Conservation (phyloP, 1,284 basidiomycete species). For the Pseudozyma thailandica region DNA sequence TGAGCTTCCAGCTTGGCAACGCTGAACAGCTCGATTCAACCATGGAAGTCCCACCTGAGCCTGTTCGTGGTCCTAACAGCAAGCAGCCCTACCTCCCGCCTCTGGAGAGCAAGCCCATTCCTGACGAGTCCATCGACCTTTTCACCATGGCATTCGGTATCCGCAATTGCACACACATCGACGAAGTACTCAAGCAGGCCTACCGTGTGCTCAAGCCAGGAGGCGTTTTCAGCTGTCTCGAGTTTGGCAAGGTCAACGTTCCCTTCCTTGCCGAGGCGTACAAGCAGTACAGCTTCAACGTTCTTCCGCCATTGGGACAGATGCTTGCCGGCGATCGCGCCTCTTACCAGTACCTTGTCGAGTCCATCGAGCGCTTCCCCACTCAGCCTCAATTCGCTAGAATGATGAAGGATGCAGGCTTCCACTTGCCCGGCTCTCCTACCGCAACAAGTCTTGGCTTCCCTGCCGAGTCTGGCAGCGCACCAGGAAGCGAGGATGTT, state of each 20-base stretch:
- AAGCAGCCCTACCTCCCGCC: conserved; percentile 58
- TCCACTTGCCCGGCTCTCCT: conserved; percentile 65
- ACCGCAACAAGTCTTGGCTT: conserved; percentile 59
- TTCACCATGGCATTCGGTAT: conserved; percentile 99
- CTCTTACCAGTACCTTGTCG: conserved; percentile 92
- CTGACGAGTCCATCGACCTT: conserved; percentile 81
- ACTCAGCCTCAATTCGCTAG: conserved; percentile 86
- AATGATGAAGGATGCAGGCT: conserved; percentile 74
- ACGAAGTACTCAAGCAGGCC: conserved; percentile 87
- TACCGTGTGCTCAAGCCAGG: conserved; percentile 95
- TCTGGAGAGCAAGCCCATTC: conserved; percentile 58
- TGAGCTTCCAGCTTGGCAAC: conserved; percentile 91
- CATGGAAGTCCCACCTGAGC: conserved; percentile 48
- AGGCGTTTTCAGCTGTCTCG: conserved; percentile 92
- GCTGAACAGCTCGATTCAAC: conserved; percentile 77
- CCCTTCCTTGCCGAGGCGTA: conserved; percentile 88
- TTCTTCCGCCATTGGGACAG: conserved; percentile 93
- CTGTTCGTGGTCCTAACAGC: conserved; percentile 46
- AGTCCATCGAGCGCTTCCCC: conserved; percentile 95
- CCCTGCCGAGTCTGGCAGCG: conserved; percentile 36
- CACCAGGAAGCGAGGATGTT: conserved; percentile 43
- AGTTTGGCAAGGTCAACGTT: conserved; percentile 94
- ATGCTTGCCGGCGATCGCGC: conserved; percentile 93
- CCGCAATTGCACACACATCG: conserved; percentile 94
- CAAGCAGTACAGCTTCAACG: conserved; percentile 93